phyloP scores from a whole-genome alignment of 2,329 filamentous ascomycete species.

The Xylariaceae sp. region DNA sequence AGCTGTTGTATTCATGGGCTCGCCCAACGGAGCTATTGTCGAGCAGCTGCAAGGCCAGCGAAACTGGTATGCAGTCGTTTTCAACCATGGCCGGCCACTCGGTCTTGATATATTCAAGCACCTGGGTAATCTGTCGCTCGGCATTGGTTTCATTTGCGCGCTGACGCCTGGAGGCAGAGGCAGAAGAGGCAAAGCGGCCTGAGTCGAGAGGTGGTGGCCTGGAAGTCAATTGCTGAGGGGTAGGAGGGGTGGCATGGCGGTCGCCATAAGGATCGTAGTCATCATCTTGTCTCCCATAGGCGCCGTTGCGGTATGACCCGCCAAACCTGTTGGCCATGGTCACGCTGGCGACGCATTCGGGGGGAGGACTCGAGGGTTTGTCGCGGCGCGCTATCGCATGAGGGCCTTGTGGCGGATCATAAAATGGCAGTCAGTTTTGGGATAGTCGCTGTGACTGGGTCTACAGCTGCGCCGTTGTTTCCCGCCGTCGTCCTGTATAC shows the following conservation, averaged over 20 bases:
- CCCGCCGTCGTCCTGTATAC: too few relatives aligned
- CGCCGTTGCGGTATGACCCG: slow-evolving; percentile 53
- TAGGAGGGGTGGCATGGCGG: slow-evolving; percentile 48
- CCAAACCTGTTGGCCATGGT: slow-evolving; percentile 61
- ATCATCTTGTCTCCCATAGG: slow-evolving; percentile 49
- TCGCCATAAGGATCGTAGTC: slow-evolving; percentile 60
- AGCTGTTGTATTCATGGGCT: slow-evolving; percentile 85
- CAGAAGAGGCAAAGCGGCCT: slow-evolving; percentile 38
- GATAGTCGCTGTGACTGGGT: too few relatives aligned
- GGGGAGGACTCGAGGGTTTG: slow-evolving; percentile 8
- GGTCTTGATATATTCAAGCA: slow-evolving; percentile 81
- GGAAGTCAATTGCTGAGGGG: slow-evolving; percentile 36
- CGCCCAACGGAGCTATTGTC: slow-evolving; percentile 92
- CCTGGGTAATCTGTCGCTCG: slow-evolving; percentile 63
- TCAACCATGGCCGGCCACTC: slow-evolving; percentile 94
- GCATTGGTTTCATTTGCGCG: slow-evolving; percentile 50
- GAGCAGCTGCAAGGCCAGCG: slow-evolving; percentile 92
- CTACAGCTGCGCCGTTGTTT: too few relatives aligned
- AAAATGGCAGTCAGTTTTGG: too few relatives aligned
- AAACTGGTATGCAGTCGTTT: slow-evolving; percentile 87
- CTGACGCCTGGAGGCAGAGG: slow-evolving; percentile 33
- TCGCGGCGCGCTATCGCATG: neutral
- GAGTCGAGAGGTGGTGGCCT: slow-evolving; percentile 41
- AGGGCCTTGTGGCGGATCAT: too few relatives aligned
- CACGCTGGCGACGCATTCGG: slow-evolving; percentile 38